Evolutionary conservation across 176 grass and related monocot species (phyloP).

Genomic region (Musa itinerans): DNA sequence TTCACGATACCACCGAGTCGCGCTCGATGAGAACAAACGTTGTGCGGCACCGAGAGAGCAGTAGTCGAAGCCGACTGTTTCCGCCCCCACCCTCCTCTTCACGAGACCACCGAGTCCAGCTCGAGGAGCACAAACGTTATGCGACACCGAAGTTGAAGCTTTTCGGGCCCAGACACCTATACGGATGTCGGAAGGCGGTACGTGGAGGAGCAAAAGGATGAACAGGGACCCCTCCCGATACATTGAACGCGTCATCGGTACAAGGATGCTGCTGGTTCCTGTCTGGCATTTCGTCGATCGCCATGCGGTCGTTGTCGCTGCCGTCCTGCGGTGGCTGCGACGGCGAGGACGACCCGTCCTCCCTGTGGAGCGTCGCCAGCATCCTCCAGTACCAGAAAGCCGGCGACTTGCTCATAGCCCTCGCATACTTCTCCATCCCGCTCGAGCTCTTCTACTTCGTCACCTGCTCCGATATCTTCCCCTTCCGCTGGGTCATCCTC

Average conservation of each 20-base stretch:
- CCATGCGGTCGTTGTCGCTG: neutral
- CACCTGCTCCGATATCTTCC: neutral
- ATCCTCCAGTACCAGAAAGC: constrained; percentile 8
- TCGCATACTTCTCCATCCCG: constrained; percentile 1
- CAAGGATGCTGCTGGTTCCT: neutral
- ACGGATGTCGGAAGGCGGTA: too few relatives aligned
- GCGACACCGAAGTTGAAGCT: too few relatives aligned
- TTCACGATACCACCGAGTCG: too few relatives aligned
- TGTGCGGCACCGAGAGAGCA: too few relatives aligned
- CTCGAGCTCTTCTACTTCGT: constrained; percentile 11
- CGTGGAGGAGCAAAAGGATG: too few relatives aligned
- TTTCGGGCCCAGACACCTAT: too few relatives aligned
- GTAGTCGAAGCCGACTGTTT: too few relatives aligned
- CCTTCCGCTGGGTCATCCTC: neutral
- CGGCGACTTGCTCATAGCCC: constrained; percentile 3
- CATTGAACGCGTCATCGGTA: neutral
- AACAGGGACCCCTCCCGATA: neutral
- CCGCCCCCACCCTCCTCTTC: too few relatives aligned
- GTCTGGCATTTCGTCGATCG: neutral
- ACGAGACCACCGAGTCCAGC: too few relatives aligned
- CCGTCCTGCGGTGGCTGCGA: neutral
- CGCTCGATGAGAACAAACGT: too few relatives aligned
- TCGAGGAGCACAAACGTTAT: too few relatives aligned
- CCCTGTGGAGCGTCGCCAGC: neutral
- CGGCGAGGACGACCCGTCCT: neutral